These are phyloP conservation scores for Aethionema arabicum DNA, from an alignment of 345 rosid genomes.

Conservation along the genomic window DNA sequence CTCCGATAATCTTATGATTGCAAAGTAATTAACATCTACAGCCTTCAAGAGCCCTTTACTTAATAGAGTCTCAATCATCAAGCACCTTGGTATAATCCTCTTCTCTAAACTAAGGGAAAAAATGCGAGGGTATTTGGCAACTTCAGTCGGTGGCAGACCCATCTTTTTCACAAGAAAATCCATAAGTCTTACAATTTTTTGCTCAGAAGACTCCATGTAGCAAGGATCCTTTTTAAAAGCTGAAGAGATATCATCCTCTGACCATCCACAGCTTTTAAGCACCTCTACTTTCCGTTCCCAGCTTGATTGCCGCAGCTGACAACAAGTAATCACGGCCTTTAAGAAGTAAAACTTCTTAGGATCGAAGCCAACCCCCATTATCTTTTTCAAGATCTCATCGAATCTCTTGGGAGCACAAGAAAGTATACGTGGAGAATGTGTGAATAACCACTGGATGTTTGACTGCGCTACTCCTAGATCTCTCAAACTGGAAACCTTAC, in stretches of 20 bases:
- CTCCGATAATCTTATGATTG: background rate
- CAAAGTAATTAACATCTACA: background rate
- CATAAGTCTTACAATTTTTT: conserved; percentile 15
- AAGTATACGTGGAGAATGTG: background rate
- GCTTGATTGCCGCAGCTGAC: background rate
- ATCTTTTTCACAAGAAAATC: conserved; percentile 34
- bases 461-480: conserved; percentile 15
- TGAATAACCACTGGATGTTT: background rate
- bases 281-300: conserved; percentile 27
- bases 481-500: conserved; percentile 1
- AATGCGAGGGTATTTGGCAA: conserved; percentile 12
- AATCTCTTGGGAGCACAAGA: background rate
- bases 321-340: conserved; percentile 3
- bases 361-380: conserved; percentile 29
- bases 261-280: conserved; percentile 34
- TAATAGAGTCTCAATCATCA: conserved; percentile 7
- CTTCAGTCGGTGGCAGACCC: conserved; percentile 19
- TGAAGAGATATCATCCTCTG: background rate
- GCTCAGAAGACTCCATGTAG: conserved; percentile 10
- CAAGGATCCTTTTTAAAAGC: background rate
- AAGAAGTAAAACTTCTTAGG: conserved; percentile 16
- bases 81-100: conserved; percentile 33
- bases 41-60: conserved; percentile 12
- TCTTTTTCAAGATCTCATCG: background rate
- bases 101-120: conserved; percentile 21